Base-by-base conservation (phyloP, 164 flowering plant genomes). In the Nelumbo lutea region DNA sequence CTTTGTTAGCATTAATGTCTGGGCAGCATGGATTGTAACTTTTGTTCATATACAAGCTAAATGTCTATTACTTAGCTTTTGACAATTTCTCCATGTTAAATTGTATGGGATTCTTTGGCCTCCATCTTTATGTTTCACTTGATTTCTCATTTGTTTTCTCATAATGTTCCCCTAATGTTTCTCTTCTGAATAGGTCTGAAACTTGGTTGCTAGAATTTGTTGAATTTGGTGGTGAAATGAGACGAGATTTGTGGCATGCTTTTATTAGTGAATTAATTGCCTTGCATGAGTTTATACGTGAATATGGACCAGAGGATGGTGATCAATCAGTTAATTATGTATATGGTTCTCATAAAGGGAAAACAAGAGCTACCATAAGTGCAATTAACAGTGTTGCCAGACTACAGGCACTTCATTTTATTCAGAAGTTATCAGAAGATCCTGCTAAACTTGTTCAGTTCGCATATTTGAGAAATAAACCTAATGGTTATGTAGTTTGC, bases 181-280 rank as follows among this genome's bases (percentile, higher is more conserved):
- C 55, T 66, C 50, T 74, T 72, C 43, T 72, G 45, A 75, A 73
- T 81, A 95, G 98, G 80, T 85, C 86, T 13, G 77, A 83, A 44
- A 61, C 87, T 64, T 95, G 91, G 91, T 86, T 89, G 46, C 76
- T 92, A 55, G 97, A 95, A 75, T 90, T 91, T 81, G 92, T 95
- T 14, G 97, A 95, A 80, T 81, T 92, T 75, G 94, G 96, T 64
- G 90, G 93, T 72, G 97, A 95, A 77, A 84, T 87, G 90, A 85
- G 98, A 78, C 79, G 98, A 75, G 98, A 95, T 82, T 85, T 87
- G 46, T 95, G 98, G 98, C 83, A 88, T 83, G 92, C 97, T 70
- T 88, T 83, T 67, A 84, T 90, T 55, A 82, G 81, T 75, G 98
- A 95, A 83, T 82, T 95, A 40, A 85, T 92, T 75, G 59, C 88